These are phyloP conservation scores for Paxillus ammoniavirescens DNA, from an alignment of 768 basidiomycete species.

Conservation along the genomic window DNA sequence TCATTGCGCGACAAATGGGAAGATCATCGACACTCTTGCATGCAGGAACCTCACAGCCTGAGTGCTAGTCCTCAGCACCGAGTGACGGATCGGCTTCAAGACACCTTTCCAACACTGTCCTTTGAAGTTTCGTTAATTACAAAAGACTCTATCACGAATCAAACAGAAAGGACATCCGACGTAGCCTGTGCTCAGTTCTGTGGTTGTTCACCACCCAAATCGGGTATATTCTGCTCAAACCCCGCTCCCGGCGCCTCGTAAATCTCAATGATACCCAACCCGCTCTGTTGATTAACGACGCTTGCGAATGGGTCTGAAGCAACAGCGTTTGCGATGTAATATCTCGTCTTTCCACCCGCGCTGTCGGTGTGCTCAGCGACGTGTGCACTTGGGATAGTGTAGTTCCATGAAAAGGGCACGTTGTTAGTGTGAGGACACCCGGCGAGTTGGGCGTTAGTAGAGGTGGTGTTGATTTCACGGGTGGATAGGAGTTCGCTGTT, in stretches of 20 bases:
- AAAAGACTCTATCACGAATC: neutral
- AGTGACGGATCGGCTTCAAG: too few relatives aligned
- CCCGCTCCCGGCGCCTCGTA: constrained; percentile 3
- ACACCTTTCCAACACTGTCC: too few relatives aligned
- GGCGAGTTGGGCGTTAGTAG: constrained; percentile 6
- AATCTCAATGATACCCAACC: constrained; percentile 2
- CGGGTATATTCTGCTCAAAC: neutral
- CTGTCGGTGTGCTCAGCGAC: constrained; percentile 2
- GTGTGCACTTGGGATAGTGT: neutral
- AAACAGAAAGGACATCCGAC: too few relatives aligned
- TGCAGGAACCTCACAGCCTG: too few relatives aligned
- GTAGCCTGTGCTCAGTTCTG: neutral
- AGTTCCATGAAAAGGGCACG: constrained; percentile 9
- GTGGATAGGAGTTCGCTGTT: constrained; percentile 6
- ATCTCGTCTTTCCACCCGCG: constrained; percentile 7
- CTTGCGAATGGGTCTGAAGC: neutral
- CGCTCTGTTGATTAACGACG: neutral
- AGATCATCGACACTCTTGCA: too few relatives aligned
- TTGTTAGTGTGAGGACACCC: constrained; percentile 2
- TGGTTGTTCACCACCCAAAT: neutral
- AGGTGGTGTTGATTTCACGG: neutral
- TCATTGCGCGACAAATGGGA: too few relatives aligned
- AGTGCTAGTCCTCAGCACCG: too few relatives aligned
- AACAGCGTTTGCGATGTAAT: neutral
- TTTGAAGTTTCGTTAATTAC: too few relatives aligned